Base-by-base conservation (phyloP, 108 stramenopile genomes). In the Seminavis robusta region DNA sequence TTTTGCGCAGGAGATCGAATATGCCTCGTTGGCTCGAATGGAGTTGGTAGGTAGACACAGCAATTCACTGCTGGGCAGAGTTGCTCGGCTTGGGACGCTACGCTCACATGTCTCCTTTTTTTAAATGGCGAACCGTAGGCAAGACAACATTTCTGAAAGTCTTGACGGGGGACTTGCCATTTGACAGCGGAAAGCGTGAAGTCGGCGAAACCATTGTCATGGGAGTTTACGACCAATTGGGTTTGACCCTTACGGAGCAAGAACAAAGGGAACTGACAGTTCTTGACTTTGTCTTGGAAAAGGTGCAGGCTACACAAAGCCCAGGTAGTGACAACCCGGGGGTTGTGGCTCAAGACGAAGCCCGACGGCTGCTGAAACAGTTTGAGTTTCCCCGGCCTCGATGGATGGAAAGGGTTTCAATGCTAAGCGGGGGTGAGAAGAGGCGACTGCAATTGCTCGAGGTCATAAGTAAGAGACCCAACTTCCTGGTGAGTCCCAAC, bases 161-260 rank as follows among this genome's bases (percentile, higher is more conserved):
- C 7, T 49, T 89, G 37, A 80, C 71, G 5, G 92, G 88, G 11
- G 61, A 76, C 27, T 61, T 77, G 36, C 36, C 56, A 1, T 38
- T 69, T 21, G 86, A 88, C 53, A 51, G 62, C 15, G 92, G 92
- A 10, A 42, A 36, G 5, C 67, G 89, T 20, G 81, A 83, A 21
- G 38, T 73, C 8, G 92, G 92, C 10, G 92, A 93, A 21, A 93
- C 92, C 15, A 74, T 93, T 17, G 81, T 83, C 16, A 61, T 93
- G 52, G 92, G 92, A 9, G 63, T 77, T 2, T 93, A 89, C 57
- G 92, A 93, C 58, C 92, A 93, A 64, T 65, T 77, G 69, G 92
- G 92, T 0, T 27, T 85, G 7, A 54, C 67, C 24, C 66, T 90
- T 23, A 77, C 82, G 2, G 51, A 65, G 16, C 63, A 73, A 13